Evolutionary conservation across 164 flowering plant genomes (phyloP).

Genomic region (Sedum album): DNA sequence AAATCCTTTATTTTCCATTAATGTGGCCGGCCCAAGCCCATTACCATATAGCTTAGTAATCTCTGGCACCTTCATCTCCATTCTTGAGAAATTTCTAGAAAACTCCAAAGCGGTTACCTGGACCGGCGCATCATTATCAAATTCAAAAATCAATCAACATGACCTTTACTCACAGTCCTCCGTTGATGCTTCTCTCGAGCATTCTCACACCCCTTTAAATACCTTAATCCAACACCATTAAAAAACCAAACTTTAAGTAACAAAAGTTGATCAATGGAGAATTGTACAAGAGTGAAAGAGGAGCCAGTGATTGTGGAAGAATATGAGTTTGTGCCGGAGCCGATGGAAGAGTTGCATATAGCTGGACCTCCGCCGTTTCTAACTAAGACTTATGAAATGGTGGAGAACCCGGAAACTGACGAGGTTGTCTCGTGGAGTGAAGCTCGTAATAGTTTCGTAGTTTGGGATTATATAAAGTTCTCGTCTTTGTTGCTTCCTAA

Average conservation of each 20-base stretch:
- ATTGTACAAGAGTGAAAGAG: neutral
- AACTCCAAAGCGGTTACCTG: neutral
- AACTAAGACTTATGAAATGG: slow-evolving; percentile 66
- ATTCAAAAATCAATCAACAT: neutral
- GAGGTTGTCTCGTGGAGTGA: slow-evolving; percentile 59
- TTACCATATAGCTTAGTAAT: neutral
- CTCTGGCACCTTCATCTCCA: neutral
- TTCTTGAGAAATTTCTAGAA: neutral
- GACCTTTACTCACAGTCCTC: neutral
- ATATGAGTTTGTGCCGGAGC: slow-evolving; percentile 19
- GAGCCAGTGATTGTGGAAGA: neutral
- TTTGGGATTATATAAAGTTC: slow-evolving; percentile 53
- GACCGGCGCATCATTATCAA: neutral
- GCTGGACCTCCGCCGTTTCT: slow-evolving; percentile 65
- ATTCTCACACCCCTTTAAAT: neutral
- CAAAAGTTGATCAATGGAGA: neutral
- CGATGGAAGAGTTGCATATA: slow-evolving; percentile 50
- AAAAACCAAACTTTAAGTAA: too few species aligned
- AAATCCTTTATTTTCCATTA: too few species aligned
- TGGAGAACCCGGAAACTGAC: slow-evolving; percentile 55
- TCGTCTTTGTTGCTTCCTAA: slow-evolving; percentile 43
- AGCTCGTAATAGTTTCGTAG: slow-evolving; percentile 56
- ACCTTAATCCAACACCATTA: neutral
- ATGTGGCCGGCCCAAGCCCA: too few species aligned
- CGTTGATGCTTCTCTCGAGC: neutral